These are phyloP conservation scores for Crithidia brevicula DNA, from an alignment of 208 protist species.

Conservation along the genomic window DNA sequence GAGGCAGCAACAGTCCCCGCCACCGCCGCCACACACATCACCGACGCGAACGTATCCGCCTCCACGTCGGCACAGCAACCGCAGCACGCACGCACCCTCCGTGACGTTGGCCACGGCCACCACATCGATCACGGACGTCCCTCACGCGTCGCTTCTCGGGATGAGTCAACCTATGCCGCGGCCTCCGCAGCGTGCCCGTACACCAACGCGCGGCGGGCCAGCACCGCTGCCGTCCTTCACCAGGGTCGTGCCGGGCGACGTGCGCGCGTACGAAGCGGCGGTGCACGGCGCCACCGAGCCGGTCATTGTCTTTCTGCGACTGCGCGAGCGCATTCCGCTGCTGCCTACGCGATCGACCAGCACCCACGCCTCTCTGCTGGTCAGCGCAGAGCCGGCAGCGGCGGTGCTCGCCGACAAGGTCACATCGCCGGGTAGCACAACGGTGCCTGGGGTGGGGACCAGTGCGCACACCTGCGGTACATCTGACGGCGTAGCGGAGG, in stretches of 20 bases:
- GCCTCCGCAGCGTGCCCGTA: neutral
- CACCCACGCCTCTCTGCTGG: slow-evolving; percentile 6
- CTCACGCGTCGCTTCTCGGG: neutral
- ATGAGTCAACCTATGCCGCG: neutral
- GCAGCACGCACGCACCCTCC: neutral
- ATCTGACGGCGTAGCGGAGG: neutral
- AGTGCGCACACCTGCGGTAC: too few relatives aligned
- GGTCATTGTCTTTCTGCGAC: slow-evolving; percentile 4
- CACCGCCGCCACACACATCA: neutral
- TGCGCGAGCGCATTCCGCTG: slow-evolving; percentile 23
- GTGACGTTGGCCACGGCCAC: neutral
- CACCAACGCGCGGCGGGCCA: neutral
- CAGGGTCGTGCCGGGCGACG: neutral
- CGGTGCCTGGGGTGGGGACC: too few relatives aligned
- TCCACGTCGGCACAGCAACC: neutral
- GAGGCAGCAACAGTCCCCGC: neutral
- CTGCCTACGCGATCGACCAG: slow-evolving; percentile 9
- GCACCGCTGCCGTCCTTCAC: neutral
- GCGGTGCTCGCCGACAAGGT: neutral
- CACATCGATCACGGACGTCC: neutral
- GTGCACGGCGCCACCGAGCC: slow-evolving; percentile 6
- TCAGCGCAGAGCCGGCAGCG: slow-evolving; percentile 12
- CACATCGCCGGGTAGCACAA: too few relatives aligned
- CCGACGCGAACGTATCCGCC: slow-evolving; percentile 1
- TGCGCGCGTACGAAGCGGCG: slow-evolving; percentile 18